Percentiles rank a stretch among this genome's conserved stretches.
These are phyloP conservation scores for Leishmania tarentolae DNA, from an alignment of 208 protist genomes.

Conservation along the genomic window DNA sequence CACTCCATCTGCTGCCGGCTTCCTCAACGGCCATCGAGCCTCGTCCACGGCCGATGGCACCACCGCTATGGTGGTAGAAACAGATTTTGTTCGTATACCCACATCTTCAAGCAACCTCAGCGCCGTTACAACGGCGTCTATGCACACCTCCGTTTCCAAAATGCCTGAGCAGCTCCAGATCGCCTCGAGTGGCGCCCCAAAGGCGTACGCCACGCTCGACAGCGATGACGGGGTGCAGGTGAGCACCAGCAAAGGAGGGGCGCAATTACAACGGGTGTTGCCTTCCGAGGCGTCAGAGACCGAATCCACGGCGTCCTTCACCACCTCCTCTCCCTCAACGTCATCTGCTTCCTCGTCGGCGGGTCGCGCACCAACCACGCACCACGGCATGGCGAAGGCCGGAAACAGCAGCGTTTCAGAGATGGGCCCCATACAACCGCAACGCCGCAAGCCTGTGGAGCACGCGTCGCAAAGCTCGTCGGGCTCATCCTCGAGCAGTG, in stretches of 20 bases:
- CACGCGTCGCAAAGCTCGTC: not conserved
- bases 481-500: not conserved
- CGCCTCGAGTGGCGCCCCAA: not conserved
- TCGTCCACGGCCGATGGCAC: not conserved
- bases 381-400: not conserved
- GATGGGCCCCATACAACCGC: not conserved
- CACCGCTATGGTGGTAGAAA: not conserved
- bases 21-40: not conserved
- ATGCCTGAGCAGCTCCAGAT: not conserved
- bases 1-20: not conserved
- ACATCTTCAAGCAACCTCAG: not conserved
- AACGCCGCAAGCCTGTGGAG: not conserved
- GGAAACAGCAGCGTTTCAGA: not conserved
- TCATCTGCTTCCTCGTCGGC: not conserved
- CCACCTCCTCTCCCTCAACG: not conserved
- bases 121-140: not conserved
- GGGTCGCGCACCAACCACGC: not conserved
- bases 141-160: not conserved
- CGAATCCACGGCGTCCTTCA: not conserved
- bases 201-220: slow-evolving; percentile 5
- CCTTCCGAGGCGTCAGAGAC: not conserved
- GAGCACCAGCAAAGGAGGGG: not conserved
- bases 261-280: not conserved
- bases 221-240: not conserved
- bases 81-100: not conserved